phyloP scores from a whole-genome alignment of 2,329 filamentous ascomycete genomes.

The Claviceps digitariae region DNA sequence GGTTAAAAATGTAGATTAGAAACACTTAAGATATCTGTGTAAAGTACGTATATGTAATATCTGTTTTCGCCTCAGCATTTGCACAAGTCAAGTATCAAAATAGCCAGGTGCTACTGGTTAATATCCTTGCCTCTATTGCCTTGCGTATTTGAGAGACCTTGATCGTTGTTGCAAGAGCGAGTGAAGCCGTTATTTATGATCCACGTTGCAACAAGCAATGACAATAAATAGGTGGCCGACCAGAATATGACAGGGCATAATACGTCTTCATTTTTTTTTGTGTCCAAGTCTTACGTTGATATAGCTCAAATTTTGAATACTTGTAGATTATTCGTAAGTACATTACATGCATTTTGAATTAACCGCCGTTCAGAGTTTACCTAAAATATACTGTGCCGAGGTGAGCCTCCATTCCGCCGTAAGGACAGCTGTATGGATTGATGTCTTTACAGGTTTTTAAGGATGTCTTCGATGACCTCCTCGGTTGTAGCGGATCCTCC shows the following conservation, averaged over 20 bases:
- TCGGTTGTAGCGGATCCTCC: constrained; percentile 76
- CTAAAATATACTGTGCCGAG: too few relatives aligned
- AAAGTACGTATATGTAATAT: background rate
- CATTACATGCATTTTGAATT: too few relatives aligned
- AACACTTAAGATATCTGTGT: background rate
- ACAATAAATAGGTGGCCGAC: background rate
- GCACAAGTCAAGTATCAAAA: too few relatives aligned
- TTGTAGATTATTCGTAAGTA: background rate
- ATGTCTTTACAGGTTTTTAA: constrained; percentile 56
- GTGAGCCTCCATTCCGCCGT: background rate
- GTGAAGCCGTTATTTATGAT: background rate
- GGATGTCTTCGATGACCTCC: constrained; percentile 76
- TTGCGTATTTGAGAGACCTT: background rate
- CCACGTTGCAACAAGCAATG: background rate
- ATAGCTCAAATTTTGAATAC: background rate
- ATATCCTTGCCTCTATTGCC: background rate
- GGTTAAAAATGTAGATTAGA: background rate
- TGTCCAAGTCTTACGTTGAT: background rate
- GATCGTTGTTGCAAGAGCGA: background rate
- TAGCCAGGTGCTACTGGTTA: background rate
- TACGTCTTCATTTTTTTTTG: background rate
- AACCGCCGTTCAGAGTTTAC: background rate
- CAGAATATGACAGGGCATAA: background rate
- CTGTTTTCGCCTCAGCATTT: background rate
- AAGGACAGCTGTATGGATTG: background rate